These are phyloP conservation scores for Citrus maxima DNA, from an alignment of 345 rosid genomes.

Conservation along the genomic window DNA sequence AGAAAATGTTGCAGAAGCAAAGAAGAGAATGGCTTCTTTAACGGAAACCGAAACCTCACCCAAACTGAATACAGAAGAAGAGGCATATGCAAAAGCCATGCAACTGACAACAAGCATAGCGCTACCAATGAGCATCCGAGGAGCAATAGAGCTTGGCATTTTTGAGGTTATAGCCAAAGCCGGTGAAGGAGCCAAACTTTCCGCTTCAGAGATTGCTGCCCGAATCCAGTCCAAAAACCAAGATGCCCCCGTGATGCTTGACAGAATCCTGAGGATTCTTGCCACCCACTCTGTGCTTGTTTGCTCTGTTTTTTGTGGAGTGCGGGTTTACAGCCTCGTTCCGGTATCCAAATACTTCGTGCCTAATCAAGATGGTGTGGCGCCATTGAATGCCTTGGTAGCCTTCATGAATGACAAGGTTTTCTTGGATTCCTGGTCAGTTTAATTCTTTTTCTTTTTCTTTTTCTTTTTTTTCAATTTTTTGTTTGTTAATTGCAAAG, in stretches of 20 bases:
- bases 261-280: conserved; percentile 33
- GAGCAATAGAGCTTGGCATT: conserved; percentile 29
- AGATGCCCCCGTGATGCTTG: conserved; percentile 26
- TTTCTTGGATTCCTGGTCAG: conserved; percentile 1
- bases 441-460: background rate
- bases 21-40: too few species aligned
- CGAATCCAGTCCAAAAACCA: conserved; percentile 17
- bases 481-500: too few species aligned
- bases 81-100: too few species aligned
- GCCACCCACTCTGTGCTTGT: conserved; percentile 25
- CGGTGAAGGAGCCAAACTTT: conserved; percentile 24
- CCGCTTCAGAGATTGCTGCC: conserved; percentile 30
- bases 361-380: conserved; percentile 16
- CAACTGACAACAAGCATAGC: background rate
- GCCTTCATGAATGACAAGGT: background rate
- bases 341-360: conserved; percentile 31
- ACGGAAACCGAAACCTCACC: too few species aligned
- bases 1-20: too few species aligned
- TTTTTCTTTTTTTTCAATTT: too few species aligned
- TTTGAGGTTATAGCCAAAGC: conserved; percentile 34
- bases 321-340: conserved; percentile 20
- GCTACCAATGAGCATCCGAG: conserved; percentile 30
- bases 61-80: too few species aligned
- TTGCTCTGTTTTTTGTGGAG: conserved; percentile 15
- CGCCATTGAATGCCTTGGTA: conserved; percentile 2